Evolutionary conservation across 2,329 filamentous ascomycete species (phyloP), one percentile per base, ranked within the genome.

Genomic region (Pseudogymnoascus verrucosus): DNA sequence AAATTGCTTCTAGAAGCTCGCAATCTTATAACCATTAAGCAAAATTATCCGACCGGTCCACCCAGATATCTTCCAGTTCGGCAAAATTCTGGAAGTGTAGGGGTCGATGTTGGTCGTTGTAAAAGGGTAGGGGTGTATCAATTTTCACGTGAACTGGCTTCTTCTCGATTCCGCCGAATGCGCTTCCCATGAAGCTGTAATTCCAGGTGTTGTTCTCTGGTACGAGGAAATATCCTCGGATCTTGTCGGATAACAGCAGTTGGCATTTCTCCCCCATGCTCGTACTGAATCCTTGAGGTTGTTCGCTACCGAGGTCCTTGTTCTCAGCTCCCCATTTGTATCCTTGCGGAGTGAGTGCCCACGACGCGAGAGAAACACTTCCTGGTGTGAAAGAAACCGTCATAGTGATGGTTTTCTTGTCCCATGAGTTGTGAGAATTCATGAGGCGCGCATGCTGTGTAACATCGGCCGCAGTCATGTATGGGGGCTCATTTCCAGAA

Each of bases 261-360:
- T 99, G 96, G 70, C 91, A 92, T 80, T 98, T 98, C 77, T 96
- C 90, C 62, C 95, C 95, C 85, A 98, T 96, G 64, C 81, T 86
- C 26, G 91, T 96, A 64, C 87, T 88, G 80, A 99, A 99, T 40
- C 96, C 96, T 68, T 93, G 89, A 0, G 96, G 95, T 75, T 96
- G 91, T 75, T 99, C 95, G 67, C 90, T 96, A 69, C 89, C 88
- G 63, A 87, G 86, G 77, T 99, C 96, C 77, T 89, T 93, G 82
- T 99, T 99, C 74, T 97, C 91, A 1, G 87, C 91, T 68, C 95
- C 95, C 95, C 96, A 99, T 76, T 93, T 93, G 80, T 96, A 97
- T 62, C 95, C 95, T 67, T 89, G 82, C 1, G 95, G 93, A 1
- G 91, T 97, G 42, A 99, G 84, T 4, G 89, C 89, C 92, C 93